Conservation (phyloP, 768 basidiomycete species). For the Zangia roseola region DNA sequence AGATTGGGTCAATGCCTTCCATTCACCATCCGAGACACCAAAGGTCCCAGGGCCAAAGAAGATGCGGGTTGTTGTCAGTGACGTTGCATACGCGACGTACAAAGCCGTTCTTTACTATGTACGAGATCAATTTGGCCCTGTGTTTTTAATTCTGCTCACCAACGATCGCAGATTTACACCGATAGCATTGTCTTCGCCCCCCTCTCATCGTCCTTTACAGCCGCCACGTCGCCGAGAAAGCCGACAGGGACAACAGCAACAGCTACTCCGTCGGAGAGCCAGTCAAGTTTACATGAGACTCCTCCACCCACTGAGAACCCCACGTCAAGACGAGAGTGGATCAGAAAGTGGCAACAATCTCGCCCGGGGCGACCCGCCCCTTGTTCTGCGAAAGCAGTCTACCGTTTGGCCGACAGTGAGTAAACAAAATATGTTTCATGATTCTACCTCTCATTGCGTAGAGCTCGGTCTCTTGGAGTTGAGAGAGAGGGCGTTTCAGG, state of each 20-base stretch:
- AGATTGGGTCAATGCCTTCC: background rate
- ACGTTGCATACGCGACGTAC: constrained; percentile 63
- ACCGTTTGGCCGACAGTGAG: constrained; percentile 80
- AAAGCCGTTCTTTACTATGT: constrained; percentile 78
- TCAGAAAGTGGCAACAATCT: constrained; percentile 60
- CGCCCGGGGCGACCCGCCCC: constrained; percentile 65
- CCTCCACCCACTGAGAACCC: constrained; percentile 23
- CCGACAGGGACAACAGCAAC: constrained; percentile 3
- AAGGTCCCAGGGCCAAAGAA: constrained; percentile 48
- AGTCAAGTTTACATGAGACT: constrained; percentile 31
- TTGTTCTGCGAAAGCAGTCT: constrained; percentile 83
- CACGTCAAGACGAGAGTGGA: constrained; percentile 62
- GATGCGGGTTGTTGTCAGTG: constrained; percentile 50
- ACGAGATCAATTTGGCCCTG: constrained; percentile 19
- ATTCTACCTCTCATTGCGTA: constrained; percentile 25
- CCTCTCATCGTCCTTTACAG: constrained; percentile 65
- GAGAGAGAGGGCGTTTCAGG: constrained; percentile 68
- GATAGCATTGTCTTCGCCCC: constrained; percentile 84
- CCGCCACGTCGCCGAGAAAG: constrained; percentile 20
- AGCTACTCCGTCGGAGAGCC: constrained; percentile 35
- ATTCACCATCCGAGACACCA: background rate
- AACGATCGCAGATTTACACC: constrained; percentile 65
- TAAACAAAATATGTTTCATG: constrained; percentile 4
- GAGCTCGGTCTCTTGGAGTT: constrained; percentile 72
- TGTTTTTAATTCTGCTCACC: constrained; percentile 6